Base-by-base conservation (phyloP, 2,329 filamentous ascomycete genomes). In the Xylariaceae sp. region DNA sequence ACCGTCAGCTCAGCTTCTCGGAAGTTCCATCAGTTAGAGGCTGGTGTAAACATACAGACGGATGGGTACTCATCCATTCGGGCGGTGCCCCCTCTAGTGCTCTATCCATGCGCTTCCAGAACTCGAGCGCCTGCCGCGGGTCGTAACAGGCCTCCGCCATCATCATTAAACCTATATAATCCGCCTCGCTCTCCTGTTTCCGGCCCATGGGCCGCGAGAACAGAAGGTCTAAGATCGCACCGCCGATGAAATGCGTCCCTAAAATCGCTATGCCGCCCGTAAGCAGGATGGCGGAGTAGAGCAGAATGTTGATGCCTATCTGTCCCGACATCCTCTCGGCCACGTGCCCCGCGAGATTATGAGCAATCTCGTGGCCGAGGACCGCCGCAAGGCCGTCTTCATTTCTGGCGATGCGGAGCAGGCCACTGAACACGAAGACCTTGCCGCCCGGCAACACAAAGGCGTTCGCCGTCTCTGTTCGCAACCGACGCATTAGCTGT, bases 91-190 rank as follows among this genome's bases (percentile, higher is more conserved):
- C 65, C 44, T 80, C 72, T 21, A 75, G 73, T 2, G 74, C 69
- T 40, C 71, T 69, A 60, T 89, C 84, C 86, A 91, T 90, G 48
- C 86, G 74, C 68, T 80, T 72, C 87, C 86, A 91, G 56, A 93
- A 84, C 0, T 76, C 77, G 43, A 88, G 76, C 0, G 89, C 89
- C 57, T 85, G 83, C 12, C 79, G 74, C 1, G 90, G 90, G 59
- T 91, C 80, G 69, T 89, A 93, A 74, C 90, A 93, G 21, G 87
- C 88, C 74, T 90, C 84, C 0, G 89, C 85, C 88, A 93, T 93
- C 81, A 93, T 89, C 81, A 93, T 85, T 32, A 93, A 73, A 0
- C 90, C 90, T 46, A 93, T 91, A 65, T 89, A 90, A 67, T 93
- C 90, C 0, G 90, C 90, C 75, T 93, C 89, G 47, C 80, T 84